Evolutionary conservation across 495 filamentous ascomycete species (phyloP), one percentile per base, ranked within the genome.

Genomic region (Aspergillus avenaceus): DNA sequence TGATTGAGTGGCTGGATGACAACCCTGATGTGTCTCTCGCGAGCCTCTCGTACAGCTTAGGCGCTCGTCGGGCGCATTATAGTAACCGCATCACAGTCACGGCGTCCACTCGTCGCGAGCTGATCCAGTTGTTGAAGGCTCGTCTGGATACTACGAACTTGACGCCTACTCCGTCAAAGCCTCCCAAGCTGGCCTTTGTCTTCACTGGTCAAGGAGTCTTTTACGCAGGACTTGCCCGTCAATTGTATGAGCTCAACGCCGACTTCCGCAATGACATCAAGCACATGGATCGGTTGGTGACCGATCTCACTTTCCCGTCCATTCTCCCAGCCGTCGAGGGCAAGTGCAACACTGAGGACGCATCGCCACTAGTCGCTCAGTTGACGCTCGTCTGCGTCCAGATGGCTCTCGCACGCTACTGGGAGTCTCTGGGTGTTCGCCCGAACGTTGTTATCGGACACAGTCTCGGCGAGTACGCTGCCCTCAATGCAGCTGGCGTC

Each of bases 21-120:
- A 72, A 80, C 4, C 22, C 22, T 5, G 22, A 2, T 18, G 58
- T 42, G 11, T 27, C 11, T 26, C 60, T 63, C 64, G 71, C 59
- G 58, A 65, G 60, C 5, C 42, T 91, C 2, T 83, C 88, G 9
- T 93, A 92, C 64, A 88, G 86, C 6, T 87, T 84, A 1, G 91
- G 87, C 8, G 88, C 88, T 41, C 78, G 88, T 50, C 83, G 83
- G 13, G 81, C 85, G n/a, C 88, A 91, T 53, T 83, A 90, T 60
- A 78, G 79, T 44, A 84, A 82, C 70, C 82, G 88, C 41, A 76
- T 85, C 52, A 77, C 76, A 23, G 74, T 86, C 12, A 63, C 71
- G 9, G 83, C 71, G 3, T 64, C 70, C 36, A 54, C 59, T n/a
- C n/a, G n/a, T n/a, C n/a, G n/a, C n/a, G n/a, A n/a, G n/a, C n/a